Percentiles rank a stretch among this genome's conserved stretches.
Conservation (phyloP, 306 rosid species). For the Fagus crenata region DNA sequence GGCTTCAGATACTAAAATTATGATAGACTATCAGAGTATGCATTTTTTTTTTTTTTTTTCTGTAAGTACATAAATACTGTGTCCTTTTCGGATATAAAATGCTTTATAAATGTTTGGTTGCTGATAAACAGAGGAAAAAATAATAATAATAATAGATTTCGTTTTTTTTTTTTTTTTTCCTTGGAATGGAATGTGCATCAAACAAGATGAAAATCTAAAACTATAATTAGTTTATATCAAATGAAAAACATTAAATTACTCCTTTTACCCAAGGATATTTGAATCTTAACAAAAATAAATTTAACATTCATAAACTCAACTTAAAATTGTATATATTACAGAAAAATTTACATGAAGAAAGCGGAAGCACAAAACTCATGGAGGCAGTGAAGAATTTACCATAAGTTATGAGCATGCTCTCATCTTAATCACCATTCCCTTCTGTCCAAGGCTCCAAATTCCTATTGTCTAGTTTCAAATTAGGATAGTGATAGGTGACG, state of each 20-base stretch:
- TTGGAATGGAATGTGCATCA: conserved; percentile 10
- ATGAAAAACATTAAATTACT: background rate
- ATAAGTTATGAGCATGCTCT: background rate
- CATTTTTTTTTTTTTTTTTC: too few species aligned
- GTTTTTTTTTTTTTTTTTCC: background rate
- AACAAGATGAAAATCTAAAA: conserved; percentile 2
- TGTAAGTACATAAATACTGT: too few species aligned
- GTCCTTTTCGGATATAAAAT: background rate
- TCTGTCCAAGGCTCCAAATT: background rate
- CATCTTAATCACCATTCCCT: background rate
- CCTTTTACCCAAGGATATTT: background rate
- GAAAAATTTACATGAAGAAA: background rate
- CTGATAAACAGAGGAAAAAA: background rate
- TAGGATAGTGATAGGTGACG: background rate
- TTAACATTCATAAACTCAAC: background rate
- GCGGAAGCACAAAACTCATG: too few species aligned
- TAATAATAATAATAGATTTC: background rate
- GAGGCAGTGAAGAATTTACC: background rate
- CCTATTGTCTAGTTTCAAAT: background rate
- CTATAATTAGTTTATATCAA: conserved; percentile 11
- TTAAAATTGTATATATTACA: background rate
- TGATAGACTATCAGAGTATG: background rate
- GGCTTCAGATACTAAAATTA: conserved; percentile 1
- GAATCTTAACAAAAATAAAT: conserved; percentile 12
- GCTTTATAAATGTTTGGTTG: conserved; percentile 11